These are phyloP conservation scores for Hymenoscyphus repandus DNA, from an alignment of 2,329 filamentous ascomycete species.

Conservation along the genomic window DNA sequence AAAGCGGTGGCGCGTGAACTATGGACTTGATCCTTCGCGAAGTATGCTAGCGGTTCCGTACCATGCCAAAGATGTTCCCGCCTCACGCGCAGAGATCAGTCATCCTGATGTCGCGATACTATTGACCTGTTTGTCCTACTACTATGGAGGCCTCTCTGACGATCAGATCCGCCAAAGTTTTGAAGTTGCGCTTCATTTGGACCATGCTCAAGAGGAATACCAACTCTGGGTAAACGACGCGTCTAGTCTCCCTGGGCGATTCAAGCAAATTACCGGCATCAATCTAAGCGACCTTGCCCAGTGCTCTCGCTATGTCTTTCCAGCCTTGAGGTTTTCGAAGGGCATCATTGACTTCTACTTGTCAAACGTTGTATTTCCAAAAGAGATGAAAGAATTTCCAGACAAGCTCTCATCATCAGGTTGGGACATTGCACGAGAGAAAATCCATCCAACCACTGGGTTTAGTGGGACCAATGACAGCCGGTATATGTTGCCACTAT, in stretches of 20 bases:
- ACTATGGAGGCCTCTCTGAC: conserved; percentile 49
- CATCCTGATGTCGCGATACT: conserved; percentile 54
- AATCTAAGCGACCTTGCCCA: conserved; percentile 52
- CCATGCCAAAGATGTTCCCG: conserved; percentile 52
- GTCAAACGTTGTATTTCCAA: conserved; percentile 51
- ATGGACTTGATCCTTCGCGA: conserved; percentile 46
- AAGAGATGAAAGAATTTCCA: conserved; percentile 57
- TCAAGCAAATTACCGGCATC: conserved; percentile 42
- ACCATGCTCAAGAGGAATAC: conserved; percentile 50
- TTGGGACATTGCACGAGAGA: conserved; percentile 53
- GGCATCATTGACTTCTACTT: conserved; percentile 60
- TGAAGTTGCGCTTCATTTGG: conserved; percentile 41
- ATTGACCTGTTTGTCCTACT: conserved; percentile 52
- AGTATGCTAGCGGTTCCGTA: conserved; percentile 54
- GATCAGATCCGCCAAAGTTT: conserved; percentile 45
- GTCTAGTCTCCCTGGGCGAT: conserved; percentile 31
- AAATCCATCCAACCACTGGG: conserved; percentile 51
- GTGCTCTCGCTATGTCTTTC: conserved; percentile 46
- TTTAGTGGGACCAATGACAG: conserved; percentile 69
- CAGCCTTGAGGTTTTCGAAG: conserved; percentile 46
- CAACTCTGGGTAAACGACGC: conserved; percentile 40
- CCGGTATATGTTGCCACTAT: conserved; percentile 48
- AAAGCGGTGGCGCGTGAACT: conserved; percentile 63
- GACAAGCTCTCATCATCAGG: conserved; percentile 59
- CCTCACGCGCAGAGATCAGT: conserved; percentile 53